Evolutionary conservation across 805 yeast genomes (phyloP), one percentile per base, ranked within the genome.

Genomic region (Barnettozyma populi): DNA sequence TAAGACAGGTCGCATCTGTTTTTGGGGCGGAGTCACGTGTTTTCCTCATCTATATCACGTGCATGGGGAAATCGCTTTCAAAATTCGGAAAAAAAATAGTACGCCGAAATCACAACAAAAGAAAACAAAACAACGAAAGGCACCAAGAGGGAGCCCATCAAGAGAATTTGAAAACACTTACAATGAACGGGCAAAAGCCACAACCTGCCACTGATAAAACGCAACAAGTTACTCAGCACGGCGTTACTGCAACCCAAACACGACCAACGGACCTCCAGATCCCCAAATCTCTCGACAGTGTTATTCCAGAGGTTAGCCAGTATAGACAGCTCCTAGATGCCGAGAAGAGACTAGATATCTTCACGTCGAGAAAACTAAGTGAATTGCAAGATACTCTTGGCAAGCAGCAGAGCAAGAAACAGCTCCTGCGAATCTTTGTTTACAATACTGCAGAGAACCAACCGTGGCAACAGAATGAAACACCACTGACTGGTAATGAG

Each of bases 391-490:
- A 90, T 50, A 73, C 71, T 63, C 68, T 73, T 51, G 74, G 73
- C 47, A 74, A 69, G 55, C 57, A 68, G 32, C 58, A 57, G 7
- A 59, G 56, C 27, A 78, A 77, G 52, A 79, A 79, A 34, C 83
- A 85, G 45, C 73, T 75, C 13, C 73, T 94, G 56, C 78, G 98
- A 48, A 77, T 94, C 16, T 92, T 82, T 61, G 73, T 94, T 18
- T 89, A 90, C 59, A 89, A 87, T 62, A 84, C 88, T 5, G 72
- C 85, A 27, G 86, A 83, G 52, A 86, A 87, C 63, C 98, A 92
- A 68, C 87, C 92, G 39, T 94, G 98, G 98, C 92, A 86, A 35
- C 90, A 96, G 96, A 89, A 83, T 35, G 37, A 23, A 7, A 20
- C 20, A 20, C 23, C 23, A 35, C 14, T 18, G 37, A 18, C 37